Evolutionary conservation across 2,329 filamentous ascomycete species (phyloP).

Genomic region (Bimuria novae-zelandiae): DNA sequence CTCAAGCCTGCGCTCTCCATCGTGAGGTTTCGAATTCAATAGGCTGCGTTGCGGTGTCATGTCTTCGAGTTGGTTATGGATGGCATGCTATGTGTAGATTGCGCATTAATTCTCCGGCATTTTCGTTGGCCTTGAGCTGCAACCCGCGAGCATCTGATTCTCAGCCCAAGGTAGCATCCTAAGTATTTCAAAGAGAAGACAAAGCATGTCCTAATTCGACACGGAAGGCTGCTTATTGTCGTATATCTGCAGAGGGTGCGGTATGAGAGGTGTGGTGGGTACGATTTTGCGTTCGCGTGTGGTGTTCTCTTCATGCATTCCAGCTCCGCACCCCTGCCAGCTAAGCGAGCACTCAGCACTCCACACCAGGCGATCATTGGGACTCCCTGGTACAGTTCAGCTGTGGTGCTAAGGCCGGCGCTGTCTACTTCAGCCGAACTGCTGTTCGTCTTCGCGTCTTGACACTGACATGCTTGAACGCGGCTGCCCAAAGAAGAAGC

Average conservation of each 20-base stretch:
- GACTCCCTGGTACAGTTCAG: conserved; percentile 7
- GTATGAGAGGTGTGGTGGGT: neutral
- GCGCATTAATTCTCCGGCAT: conserved; percentile 18
- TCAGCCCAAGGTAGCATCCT: neutral
- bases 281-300: conserved; percentile 2
- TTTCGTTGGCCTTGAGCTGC: neutral
- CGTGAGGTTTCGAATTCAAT: neutral
- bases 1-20: neutral
- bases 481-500: conserved; percentile 9
- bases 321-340: conserved; percentile 1
- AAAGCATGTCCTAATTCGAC: too few relatives aligned
- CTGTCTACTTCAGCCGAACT: conserved; percentile 13
- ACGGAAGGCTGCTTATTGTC: conserved; percentile 11
- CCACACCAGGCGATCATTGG: neutral
- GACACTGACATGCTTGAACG: conserved; percentile 6
- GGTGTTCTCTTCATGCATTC: conserved; percentile 3
- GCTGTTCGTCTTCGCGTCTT: conserved; percentile 16
- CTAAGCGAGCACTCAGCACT: conserved; percentile 1
- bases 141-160: neutral
- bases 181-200: conserved; percentile 1
- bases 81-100: neutral
- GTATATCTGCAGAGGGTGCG: conserved; percentile 3
- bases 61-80: neutral
- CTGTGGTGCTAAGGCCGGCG: neutral
- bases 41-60: neutral